These are phyloP conservation scores for Colletotrichum viniferum DNA, from an alignment of 2,329 filamentous ascomycete genomes.

Conservation along the genomic window DNA sequence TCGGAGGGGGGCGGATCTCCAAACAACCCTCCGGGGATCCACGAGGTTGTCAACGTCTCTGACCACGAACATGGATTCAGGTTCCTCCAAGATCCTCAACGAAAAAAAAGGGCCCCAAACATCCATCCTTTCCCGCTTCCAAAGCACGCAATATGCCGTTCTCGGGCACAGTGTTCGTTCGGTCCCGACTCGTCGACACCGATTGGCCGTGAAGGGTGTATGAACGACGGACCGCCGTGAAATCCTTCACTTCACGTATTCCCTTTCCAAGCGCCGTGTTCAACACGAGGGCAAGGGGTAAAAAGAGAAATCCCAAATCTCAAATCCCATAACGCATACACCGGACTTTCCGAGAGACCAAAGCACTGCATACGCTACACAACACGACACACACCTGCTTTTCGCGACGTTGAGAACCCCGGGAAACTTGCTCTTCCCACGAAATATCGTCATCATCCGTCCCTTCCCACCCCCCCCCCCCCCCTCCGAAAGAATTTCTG, in stretches of 20 bases:
- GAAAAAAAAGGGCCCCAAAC: background rate
- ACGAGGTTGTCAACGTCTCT: background rate
- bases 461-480: background rate
- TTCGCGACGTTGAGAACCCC: background rate
- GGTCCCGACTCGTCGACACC: background rate
- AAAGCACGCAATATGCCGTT: background rate
- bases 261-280: background rate
- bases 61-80: background rate
- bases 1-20: background rate
- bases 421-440: background rate
- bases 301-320: background rate
- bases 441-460: background rate
- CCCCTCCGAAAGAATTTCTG: background rate
- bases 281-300: background rate
- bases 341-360: background rate
- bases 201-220: background rate
- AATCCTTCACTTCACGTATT: too few species aligned
- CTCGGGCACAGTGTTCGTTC: background rate
- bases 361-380: background rate
- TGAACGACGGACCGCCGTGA: background rate
- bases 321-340: background rate
- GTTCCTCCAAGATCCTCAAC: background rate
- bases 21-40: background rate
- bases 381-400: background rate
- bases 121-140: background rate